phyloP scores from a whole-genome alignment of 2,329 filamentous ascomycete genomes.

The Colletotrichum falcatum region DNA sequence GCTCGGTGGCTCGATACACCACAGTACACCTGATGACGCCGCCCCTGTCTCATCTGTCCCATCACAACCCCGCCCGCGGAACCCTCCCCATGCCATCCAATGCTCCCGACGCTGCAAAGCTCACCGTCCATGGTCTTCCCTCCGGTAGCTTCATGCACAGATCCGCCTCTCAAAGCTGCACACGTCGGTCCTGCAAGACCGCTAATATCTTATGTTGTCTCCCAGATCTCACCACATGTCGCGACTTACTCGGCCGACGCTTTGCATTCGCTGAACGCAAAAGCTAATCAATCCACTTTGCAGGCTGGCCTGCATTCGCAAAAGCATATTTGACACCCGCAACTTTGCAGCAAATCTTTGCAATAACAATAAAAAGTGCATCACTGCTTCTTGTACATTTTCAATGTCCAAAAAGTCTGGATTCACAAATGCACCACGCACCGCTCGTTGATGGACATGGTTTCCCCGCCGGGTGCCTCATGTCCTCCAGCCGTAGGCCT shows the following conservation, averaged over 20 bases:
- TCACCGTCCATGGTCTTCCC: constrained; percentile 23
- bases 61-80: constrained; percentile 8
- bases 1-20: too few species aligned
- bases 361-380: not conserved
- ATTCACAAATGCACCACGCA: not conserved
- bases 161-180: not conserved
- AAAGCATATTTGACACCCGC: not conserved
- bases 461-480: constrained; percentile 1
- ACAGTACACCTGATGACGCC: not conserved
- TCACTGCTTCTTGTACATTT: not conserved
- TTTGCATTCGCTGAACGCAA: not conserved
- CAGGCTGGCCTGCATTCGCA: not conserved
- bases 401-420: not conserved
- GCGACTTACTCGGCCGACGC: too few species aligned
- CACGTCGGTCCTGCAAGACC: constrained; percentile 11
- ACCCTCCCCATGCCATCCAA: constrained; percentile 8
- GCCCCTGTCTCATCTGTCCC: constrained; percentile 24
- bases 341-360: not conserved
- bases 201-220: constrained; percentile 30
- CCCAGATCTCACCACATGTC: constrained; percentile 22
- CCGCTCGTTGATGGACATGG: not conserved
- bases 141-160: constrained; percentile 26
- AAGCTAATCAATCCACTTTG: too few species aligned
- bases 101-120: constrained; percentile 14
- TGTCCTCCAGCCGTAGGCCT: constrained; percentile 6